Conservation (phyloP, 768 basidiomycete genomes). For the Mycena vitilis region DNA sequence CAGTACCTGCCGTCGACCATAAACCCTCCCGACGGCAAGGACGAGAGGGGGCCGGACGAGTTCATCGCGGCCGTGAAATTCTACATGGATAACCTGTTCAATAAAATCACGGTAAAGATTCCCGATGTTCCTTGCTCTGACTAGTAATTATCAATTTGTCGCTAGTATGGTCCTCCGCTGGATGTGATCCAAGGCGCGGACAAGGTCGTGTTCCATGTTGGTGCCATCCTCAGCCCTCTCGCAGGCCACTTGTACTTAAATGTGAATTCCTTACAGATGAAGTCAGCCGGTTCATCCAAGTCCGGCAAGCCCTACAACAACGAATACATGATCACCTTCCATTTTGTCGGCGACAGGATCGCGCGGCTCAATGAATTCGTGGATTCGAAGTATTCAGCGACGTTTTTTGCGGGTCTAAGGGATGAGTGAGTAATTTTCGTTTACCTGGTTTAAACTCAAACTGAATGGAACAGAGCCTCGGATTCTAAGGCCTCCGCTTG, state of each 20-base stretch:
- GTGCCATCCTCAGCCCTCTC: background rate
- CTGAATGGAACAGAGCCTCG: no score
- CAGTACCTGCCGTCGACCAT: conserved; percentile 22
- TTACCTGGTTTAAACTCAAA: background rate
- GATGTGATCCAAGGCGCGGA: conserved; percentile 26
- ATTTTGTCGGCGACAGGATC: conserved; percentile 30
- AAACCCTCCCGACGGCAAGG: conserved; percentile 25
- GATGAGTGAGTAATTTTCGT: conserved; percentile 2
- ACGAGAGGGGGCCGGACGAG: conserved; percentile 19
- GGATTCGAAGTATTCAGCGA: conserved; percentile 28
- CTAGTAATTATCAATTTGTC: background rate
- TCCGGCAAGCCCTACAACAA: conserved; percentile 32
- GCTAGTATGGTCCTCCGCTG: background rate
- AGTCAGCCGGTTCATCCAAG: conserved; percentile 26
- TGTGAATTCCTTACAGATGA: conserved; percentile 8
- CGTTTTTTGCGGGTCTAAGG: conserved; percentile 21
- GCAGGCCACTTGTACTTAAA: no score
- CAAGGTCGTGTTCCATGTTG: conserved; percentile 27
- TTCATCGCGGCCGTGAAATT: conserved; percentile 15
- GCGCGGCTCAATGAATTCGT: conserved; percentile 31
- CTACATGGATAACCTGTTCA: conserved; percentile 6
- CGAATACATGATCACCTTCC: conserved; percentile 36
- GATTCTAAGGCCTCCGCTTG: no score
- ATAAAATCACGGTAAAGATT: conserved; percentile 5
- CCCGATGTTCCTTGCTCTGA: background rate